Base-by-base conservation (phyloP, 192 early-diverging fungal species). In the Linnemannia schmuckeri region DNA sequence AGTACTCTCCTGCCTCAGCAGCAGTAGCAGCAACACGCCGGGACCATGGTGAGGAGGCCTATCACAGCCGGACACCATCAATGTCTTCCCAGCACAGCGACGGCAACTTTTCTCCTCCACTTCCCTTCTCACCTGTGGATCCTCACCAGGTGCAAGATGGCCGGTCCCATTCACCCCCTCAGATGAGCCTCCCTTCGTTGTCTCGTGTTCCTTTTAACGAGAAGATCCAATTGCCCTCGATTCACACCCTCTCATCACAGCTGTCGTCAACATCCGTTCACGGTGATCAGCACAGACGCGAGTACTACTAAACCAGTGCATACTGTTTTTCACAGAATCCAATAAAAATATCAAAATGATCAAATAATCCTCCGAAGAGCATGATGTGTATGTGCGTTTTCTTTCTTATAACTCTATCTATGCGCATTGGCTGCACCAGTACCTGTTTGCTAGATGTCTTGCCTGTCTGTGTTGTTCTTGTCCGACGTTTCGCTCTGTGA, bases 61-160 rank as follows among this genome's bases (percentile, higher is more conserved):
- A 75, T 20, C 85, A 81, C 35, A 78, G 79, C 35, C 76, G 79
- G 18, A 87, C 85, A 40, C 85, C 85, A 49, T 87, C 85, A 13
- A 81, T 81, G 79, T 81, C 79, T 22, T 81, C 79, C 2, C 79
- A 81, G 46, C 79, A 81, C 47, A 87, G 79, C 24, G 84, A 79
- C 27, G 72, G 76, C 49, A 81, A 75, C 72, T 74, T 78, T 75
- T 87, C 85, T n/a, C 85, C 85, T 22, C 76, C 85, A 5, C 75
- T 78, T 66, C 79, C 85, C 0, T 78, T 78, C 27, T 87, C 85
- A 1, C 79, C 85, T 3, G 72, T 76, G 6, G 79, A 87, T 63
- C 44, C 35, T n/a, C 72, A 83, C 63, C 42, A 61, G 76, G 70
- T 72, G 42, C 80, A 46, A 18, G 74, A 42, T 40, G n/a, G 52